A percentile compares a stretch with the other conserved stretches of the same genome.
These are phyloP conservation scores for Mortierella sp. DNA, from an alignment of 371 early-diverging fungal species.

Conservation along the genomic window DNA sequence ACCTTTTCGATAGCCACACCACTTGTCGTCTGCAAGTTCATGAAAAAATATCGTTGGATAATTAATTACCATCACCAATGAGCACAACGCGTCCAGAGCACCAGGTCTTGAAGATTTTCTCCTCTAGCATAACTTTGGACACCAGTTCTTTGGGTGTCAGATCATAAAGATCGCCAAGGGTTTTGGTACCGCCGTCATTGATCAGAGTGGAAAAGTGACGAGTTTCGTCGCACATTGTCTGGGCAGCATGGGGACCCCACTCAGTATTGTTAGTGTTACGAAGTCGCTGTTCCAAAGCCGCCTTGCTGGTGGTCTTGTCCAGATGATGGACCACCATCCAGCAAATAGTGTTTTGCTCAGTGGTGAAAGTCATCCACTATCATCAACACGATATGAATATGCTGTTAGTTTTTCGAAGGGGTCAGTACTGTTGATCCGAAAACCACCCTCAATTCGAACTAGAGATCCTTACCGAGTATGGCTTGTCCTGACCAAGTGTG, in stretches of 20 bases:
- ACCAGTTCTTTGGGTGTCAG: background rate
- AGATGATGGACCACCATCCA: background rate
- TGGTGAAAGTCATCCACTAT: background rate
- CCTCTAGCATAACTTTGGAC: background rate
- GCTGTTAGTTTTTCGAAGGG: no score
- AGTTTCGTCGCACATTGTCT: conserved; percentile 2
- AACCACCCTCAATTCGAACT: no score
- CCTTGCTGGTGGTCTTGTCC: background rate
- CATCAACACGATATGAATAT: background rate
- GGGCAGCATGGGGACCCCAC: background rate
- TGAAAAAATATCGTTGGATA: no score
- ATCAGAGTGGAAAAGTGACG: background rate
- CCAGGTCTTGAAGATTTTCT: conserved; percentile 13
- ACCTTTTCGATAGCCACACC: no score
- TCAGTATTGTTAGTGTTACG: background rate
- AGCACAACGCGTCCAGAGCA: background rate
- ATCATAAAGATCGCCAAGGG: background rate
- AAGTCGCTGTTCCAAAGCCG: background rate
- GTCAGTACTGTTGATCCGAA: no score
- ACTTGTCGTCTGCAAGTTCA: no score
- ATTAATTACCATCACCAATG: conserved; percentile 13
- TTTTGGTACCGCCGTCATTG: background rate
- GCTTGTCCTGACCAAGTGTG: background rate
- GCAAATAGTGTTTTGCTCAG: background rate
- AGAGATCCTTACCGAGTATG: conserved; percentile 6